Evolutionary conservation across 1,139 yeast species (phyloP), one percentile per base, ranked within the genome.

Genomic region (Pichia sp.): DNA sequence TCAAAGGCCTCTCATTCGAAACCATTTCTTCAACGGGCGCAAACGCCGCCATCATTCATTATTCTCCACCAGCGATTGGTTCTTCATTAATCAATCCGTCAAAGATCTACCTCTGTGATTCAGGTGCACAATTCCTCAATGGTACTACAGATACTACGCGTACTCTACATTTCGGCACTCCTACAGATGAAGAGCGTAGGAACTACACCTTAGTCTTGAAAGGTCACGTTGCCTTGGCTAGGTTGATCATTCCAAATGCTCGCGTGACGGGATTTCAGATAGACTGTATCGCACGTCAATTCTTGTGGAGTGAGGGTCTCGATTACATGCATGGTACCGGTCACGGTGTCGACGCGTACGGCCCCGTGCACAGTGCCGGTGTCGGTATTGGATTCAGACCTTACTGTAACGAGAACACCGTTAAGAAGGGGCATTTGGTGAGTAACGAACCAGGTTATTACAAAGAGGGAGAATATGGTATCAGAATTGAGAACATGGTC

Each of bases 101-200:
- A 33, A 81, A 85, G 53, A 72, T 87, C 20, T 91, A 88, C 56
- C 67, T 93, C 42, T 76, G 86, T 53, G 99, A 93, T 59, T 78
- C 96, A 3, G 98, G 99, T 6, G 81, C 94, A 3, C 99, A 93
- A 56, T 93, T 82, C 55, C 63, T 79, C 34, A 96, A 88, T 46
- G 99, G 98, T 24, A 91, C 98, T 1, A 91, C 98, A 1, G 98
- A 91, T 59, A 84, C 91, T 13, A 91, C 99, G 3, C 77, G 99
- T 59, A 91, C 98, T 0, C 56, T 85, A 29, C 97, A 91, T 58
- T 81, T 84, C 54, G 76, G 78, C 3, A 59, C 58, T 6, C 96
- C 97, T 20, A 59, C 75, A 0, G 57, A 59, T 5, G 86, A 80
- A 38, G 87, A 91, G 56, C 68, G 68, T 28, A 68, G 68, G 39